These are phyloP conservation scores for Phytopythium oedochilum DNA, from an alignment of 352 stramenopile genomes.

Conservation along the genomic window DNA sequence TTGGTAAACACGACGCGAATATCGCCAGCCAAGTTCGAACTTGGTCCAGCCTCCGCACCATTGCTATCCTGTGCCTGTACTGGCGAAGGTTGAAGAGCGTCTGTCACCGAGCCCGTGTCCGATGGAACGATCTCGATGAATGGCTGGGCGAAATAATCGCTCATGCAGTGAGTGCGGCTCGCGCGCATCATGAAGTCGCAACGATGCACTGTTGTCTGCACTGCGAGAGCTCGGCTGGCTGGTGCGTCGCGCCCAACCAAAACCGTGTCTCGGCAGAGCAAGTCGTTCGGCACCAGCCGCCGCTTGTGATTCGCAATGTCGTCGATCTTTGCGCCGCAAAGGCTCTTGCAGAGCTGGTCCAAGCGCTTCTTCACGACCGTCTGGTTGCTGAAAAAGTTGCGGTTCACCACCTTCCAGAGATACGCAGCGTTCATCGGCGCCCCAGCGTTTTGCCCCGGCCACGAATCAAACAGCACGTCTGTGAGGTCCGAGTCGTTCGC, in stretches of 20 bases:
- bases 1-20: constrained; percentile 41
- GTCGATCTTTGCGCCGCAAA: constrained; percentile 64
- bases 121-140: constrained; percentile 30
- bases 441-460: constrained; percentile 67
- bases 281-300: constrained; percentile 22
- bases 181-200: constrained; percentile 80
- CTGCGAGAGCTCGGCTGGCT: constrained; percentile 18
- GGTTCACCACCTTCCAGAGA: constrained; percentile 74
- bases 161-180: constrained; percentile 56
- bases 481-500: constrained; percentile 31
- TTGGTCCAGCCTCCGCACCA: not conserved
- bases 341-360: constrained; percentile 59
- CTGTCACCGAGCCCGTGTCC: not conserved
- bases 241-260: constrained; percentile 38
- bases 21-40: constrained; percentile 7
- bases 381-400: constrained; percentile 63
- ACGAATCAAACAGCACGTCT: constrained; percentile 79
- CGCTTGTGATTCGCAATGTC: constrained; percentile 49
- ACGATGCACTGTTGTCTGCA: constrained; percentile 58
- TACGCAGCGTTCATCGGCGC: constrained; percentile 69
- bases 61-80: not conserved
- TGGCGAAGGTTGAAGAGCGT: not conserved
- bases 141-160: constrained; percentile 41
- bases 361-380: constrained; percentile 62
- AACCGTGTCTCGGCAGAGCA: constrained; percentile 63